These are phyloP conservation scores for Agaricus subrufescens DNA, from an alignment of 768 basidiomycete species.

Conservation along the genomic window DNA sequence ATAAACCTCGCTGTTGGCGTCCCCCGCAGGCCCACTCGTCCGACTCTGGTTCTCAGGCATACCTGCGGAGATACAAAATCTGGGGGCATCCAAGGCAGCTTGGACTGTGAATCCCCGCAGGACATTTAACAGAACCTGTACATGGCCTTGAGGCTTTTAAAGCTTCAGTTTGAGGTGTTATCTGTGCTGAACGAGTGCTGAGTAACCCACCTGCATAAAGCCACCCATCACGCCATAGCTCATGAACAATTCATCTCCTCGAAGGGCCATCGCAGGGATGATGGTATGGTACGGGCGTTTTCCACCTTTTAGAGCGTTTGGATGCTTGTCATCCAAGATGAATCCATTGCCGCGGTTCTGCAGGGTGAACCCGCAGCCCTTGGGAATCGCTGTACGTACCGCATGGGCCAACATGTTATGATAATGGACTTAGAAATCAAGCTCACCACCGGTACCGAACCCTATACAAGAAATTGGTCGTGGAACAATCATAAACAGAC, in stretches of 20 bases:
- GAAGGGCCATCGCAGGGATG: conserved; percentile 83
- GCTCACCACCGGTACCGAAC: conserved; percentile 81
- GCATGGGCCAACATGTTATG: not conserved
- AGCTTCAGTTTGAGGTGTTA: not conserved
- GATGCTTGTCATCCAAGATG: conserved; percentile 71
- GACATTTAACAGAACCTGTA: conserved; percentile 90
- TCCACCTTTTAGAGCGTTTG: conserved; percentile 77
- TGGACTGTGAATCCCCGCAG: conserved; percentile 85
- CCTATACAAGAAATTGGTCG: conserved; percentile 27
- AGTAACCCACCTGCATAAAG: conserved; percentile 66
- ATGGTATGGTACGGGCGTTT: conserved; percentile 92
- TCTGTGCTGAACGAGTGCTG: not conserved
- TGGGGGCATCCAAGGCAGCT: conserved; percentile 88
- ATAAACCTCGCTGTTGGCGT: conserved; percentile 80
- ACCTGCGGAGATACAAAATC: conserved; percentile 93
- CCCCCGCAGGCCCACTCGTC: conserved; percentile 47
- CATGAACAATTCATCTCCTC: conserved; percentile 78
- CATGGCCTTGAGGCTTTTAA: conserved; percentile 84
- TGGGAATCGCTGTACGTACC: conserved; percentile 67
- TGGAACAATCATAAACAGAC: not conserved
- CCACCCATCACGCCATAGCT: conserved; percentile 92
- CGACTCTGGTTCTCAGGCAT: conserved; percentile 54
- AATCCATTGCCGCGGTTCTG: conserved; percentile 94
- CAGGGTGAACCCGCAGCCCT: conserved; percentile 93
- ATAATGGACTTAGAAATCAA: not conserved